phyloP scores from a whole-genome alignment of 768 basidiomycete genomes.

The Macrocybe gigantea region DNA sequence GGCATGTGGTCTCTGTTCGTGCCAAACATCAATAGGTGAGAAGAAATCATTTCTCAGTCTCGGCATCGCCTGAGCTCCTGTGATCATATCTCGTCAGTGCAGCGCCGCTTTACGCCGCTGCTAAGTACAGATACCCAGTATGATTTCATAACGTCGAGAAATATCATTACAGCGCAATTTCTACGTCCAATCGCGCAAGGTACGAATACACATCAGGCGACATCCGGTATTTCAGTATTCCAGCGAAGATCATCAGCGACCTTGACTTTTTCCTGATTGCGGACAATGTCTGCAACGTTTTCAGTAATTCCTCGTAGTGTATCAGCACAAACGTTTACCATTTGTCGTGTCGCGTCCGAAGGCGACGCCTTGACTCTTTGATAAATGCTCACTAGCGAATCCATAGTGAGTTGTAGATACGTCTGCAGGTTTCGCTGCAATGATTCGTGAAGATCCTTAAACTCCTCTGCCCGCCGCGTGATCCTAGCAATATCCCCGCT shows the following conservation, averaged over 20 bases:
- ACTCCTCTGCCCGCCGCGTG: slow-evolving; percentile 82
- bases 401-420: slow-evolving; percentile 90
- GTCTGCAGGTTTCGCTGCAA: slow-evolving; percentile 86
- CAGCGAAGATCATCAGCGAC: slow-evolving; percentile 84
- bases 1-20: too few relatives aligned
- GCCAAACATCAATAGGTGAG: too few relatives aligned
- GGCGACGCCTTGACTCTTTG: slow-evolving; percentile 67
- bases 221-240: slow-evolving; percentile 84
- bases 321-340: slow-evolving; percentile 39
- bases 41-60: too few relatives aligned
- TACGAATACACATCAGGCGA: slow-evolving; percentile 88
- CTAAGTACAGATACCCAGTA: too few relatives aligned
- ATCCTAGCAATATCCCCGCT: slow-evolving; percentile 81
- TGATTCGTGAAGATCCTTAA: slow-evolving; percentile 80
- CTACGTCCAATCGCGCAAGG: slow-evolving; percentile 79
- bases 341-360: slow-evolving; percentile 71
- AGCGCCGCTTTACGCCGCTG: too few relatives aligned
- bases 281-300: slow-evolving; percentile 46
- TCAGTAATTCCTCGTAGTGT: slow-evolving; percentile 2
- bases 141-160: neutral
- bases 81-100: too few relatives aligned
- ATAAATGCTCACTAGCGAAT: slow-evolving; percentile 78
- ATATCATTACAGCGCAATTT: slow-evolving; percentile 59
- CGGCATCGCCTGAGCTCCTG: too few relatives aligned
- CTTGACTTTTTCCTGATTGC: slow-evolving; percentile 75